These are phyloP conservation scores for Gossypium laxum DNA, from an alignment of 441 rosid species.

Conservation along the genomic window DNA sequence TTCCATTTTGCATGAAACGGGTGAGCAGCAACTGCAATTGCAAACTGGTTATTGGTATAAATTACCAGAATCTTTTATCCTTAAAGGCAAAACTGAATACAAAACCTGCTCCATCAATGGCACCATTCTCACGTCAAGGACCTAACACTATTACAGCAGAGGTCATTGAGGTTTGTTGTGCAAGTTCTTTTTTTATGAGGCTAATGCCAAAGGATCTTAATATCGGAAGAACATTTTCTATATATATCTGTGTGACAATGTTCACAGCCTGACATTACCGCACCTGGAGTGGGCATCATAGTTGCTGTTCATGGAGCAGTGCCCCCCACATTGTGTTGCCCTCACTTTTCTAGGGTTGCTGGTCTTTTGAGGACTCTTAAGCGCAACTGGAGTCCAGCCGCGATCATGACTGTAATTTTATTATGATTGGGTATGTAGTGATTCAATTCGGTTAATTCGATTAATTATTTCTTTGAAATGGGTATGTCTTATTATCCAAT, in stretches of 20 bases:
- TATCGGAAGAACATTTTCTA: neutral
- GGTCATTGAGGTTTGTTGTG: conserved; percentile 38
- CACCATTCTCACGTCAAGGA: too few relatives aligned
- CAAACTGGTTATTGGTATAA: too few relatives aligned
- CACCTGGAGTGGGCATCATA: conserved; percentile 48
- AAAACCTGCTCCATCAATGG: too few relatives aligned
- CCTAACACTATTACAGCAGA: conserved; percentile 24
- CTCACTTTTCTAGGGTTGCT: conserved; percentile 52
- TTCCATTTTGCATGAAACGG: too few relatives aligned
- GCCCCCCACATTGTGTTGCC: conserved; percentile 45
- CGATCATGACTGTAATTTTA: conserved; percentile 28
- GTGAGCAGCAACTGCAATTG: too few relatives aligned
- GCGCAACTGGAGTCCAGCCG: conserved; percentile 54
- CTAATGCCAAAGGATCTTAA: neutral
- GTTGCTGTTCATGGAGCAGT: conserved; percentile 31
- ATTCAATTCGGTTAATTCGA: too few relatives aligned
- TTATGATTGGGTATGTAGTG: too few relatives aligned
- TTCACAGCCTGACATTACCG: conserved; percentile 51
- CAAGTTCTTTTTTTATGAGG: neutral
- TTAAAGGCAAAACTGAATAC: too few relatives aligned
- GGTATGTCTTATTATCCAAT: too few relatives aligned
- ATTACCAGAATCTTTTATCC: too few relatives aligned
- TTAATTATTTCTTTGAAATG: too few relatives aligned
- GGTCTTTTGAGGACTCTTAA: conserved; percentile 41
- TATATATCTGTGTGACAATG: neutral